A percentile compares a stretch with the other conserved stretches of the same genome.
phyloP scores from a whole-genome alignment of 2,329 filamentous ascomycete species.

The Fusarium nelsonii region DNA sequence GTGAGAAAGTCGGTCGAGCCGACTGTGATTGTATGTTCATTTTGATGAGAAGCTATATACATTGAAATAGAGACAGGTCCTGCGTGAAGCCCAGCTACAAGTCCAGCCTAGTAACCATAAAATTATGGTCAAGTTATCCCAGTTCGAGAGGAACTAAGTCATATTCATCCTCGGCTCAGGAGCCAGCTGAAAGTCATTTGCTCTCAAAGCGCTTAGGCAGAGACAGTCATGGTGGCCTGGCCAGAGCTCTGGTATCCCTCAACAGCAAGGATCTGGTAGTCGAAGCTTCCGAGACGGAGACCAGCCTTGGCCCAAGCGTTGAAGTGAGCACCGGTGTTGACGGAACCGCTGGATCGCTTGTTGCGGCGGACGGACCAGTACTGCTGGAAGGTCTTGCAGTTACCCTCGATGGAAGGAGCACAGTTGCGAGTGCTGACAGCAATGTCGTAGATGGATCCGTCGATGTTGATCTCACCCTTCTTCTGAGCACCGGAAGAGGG shows the following conservation, averaged over 20 bases:
- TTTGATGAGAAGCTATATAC: constrained; percentile 14
- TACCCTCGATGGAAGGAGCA: constrained; percentile 63
- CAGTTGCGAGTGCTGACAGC: constrained; percentile 55
- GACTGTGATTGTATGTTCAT: constrained; percentile 14
- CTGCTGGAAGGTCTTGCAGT: constrained; percentile 62
- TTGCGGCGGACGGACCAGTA: constrained; percentile 64
- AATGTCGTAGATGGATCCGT: constrained; percentile 56
- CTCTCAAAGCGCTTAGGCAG: background rate
- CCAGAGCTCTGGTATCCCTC: constrained; percentile 67
- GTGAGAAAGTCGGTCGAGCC: background rate
- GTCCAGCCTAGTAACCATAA: constrained; percentile 5
- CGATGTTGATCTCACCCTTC: constrained; percentile 53
- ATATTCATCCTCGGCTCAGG: background rate
- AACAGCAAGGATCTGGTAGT: constrained; percentile 68
- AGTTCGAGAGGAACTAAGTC: background rate
- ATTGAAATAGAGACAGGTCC: constrained; percentile 14
- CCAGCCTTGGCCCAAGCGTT: constrained; percentile 64
- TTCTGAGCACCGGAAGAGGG: constrained; percentile 51
- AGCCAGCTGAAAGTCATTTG: background rate
- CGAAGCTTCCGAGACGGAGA: constrained; percentile 60
- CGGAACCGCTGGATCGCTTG: constrained; percentile 64
- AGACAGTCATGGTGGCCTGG: constrained; percentile 60
- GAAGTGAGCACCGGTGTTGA: constrained; percentile 65
- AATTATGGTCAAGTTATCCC: background rate
- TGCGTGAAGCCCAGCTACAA: constrained; percentile 16